phyloP scores from a whole-genome alignment of 192 early-diverging fungal species.

The Rhizophagus prolifer region DNA sequence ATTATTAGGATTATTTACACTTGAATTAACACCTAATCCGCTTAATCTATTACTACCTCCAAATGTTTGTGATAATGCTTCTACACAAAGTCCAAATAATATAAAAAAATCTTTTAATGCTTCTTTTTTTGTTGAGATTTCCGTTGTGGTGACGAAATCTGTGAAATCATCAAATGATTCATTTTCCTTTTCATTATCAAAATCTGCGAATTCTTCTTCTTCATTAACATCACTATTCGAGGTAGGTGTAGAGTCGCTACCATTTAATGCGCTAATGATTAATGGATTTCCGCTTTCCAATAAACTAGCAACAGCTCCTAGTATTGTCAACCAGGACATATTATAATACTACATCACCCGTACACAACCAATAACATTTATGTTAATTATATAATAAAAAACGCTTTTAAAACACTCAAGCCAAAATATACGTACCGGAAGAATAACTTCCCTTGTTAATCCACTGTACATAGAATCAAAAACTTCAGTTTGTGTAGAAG shows the following conservation, averaged over 20 bases:
- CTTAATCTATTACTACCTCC: constrained; percentile 28
- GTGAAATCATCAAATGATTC: constrained; percentile 2
- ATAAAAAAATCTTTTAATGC: constrained; percentile 56
- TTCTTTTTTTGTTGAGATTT: constrained; percentile 15
- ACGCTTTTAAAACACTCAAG: background rate
- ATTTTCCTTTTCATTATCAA: background rate
- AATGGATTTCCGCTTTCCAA: constrained; percentile 44
- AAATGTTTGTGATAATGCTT: constrained; percentile 50
- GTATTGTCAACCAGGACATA: constrained; percentile 55
- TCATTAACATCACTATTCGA: background rate
- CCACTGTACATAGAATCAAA: constrained; percentile 64
- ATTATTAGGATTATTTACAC: background rate
- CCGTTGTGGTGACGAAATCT: background rate
- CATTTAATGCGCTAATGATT: constrained; percentile 48
- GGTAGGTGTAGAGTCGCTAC: constrained; percentile 2
- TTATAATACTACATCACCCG: constrained; percentile 48
- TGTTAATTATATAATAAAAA: background rate
- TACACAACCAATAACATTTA: background rate
- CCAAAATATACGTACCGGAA: constrained; percentile 47
- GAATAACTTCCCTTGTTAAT: constrained; percentile 65
- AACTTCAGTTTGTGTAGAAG: constrained; percentile 31
- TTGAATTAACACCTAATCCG: constrained; percentile 33
- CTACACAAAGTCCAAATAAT: constrained; percentile 71
- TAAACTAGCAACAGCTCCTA: constrained; percentile 56
- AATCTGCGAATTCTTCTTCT: constrained; percentile 3